phyloP scores from a whole-genome alignment of 1,139 yeast species.

The Hansenula anomala region DNA sequence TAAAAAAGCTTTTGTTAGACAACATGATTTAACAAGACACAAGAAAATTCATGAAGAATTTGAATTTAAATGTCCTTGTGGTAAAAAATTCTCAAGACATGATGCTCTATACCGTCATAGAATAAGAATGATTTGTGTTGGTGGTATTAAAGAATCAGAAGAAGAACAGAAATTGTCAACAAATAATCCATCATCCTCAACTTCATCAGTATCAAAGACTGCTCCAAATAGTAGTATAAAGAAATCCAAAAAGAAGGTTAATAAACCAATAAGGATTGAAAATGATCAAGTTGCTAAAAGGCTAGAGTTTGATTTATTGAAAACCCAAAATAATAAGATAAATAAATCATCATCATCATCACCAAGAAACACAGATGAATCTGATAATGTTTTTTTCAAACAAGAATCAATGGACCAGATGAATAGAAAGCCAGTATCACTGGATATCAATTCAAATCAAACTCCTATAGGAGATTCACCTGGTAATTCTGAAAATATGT shows the following conservation, averaged over 20 bases:
- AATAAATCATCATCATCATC: background rate
- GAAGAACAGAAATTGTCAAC: constrained; percentile 7
- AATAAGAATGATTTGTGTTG: constrained; percentile 70
- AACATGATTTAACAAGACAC: constrained; percentile 91
- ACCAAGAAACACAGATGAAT: background rate
- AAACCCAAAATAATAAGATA: constrained; percentile 1
- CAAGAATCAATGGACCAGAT: too few relatives aligned
- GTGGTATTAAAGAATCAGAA: constrained; percentile 16
- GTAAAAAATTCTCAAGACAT: constrained; percentile 83
- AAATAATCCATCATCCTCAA: background rate
- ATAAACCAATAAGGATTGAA: constrained; percentile 7
- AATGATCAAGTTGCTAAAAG: constrained; percentile 22
- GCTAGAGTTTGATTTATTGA: constrained; percentile 18
- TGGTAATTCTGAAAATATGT: background rate
- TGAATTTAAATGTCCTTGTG: constrained; percentile 79
- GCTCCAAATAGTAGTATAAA: constrained; percentile 4
- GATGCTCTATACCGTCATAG: constrained; percentile 87
- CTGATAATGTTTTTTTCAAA: constrained; percentile 1
- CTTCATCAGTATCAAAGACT: background rate
- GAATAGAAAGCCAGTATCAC: background rate
- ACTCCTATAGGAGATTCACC: background rate
- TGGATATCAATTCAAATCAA: constrained; percentile 1
- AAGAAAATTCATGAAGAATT: constrained; percentile 81
- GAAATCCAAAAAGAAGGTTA: background rate
- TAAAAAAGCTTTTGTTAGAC: constrained; percentile 69